Conservation (phyloP, 306 rosid genomes). For the Vigna mungo region DNA sequence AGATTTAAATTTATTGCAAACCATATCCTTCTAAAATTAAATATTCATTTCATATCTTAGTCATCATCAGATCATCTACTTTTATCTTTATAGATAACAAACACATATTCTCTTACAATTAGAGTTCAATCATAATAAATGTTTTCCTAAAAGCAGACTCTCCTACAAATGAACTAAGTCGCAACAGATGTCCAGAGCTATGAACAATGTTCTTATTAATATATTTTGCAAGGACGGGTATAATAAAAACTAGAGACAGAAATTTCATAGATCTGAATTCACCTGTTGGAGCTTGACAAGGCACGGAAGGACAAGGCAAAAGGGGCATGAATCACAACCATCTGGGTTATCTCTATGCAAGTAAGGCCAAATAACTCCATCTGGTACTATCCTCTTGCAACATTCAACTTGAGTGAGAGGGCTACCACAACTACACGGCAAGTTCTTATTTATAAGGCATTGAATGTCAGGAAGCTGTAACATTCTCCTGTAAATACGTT, state of each 20-base stretch:
- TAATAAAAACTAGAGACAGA: constrained; percentile 31
- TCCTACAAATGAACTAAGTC: constrained; percentile 24
- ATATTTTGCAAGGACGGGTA: constrained; percentile 32
- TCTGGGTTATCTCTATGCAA: constrained; percentile 85
- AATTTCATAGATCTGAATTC: constrained; percentile 40
- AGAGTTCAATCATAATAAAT: constrained; percentile 36
- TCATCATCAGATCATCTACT: background rate
- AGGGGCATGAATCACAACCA: constrained; percentile 97
- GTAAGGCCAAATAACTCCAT: constrained; percentile 89
- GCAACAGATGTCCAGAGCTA: constrained; percentile 16
- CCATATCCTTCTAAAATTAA: constrained; percentile 3
- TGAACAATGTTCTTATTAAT: constrained; percentile 22
- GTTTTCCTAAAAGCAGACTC: constrained; percentile 26
- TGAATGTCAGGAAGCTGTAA: constrained; percentile 89
- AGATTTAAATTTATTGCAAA: background rate
- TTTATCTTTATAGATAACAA: constrained; percentile 29
- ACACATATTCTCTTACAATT: background rate
- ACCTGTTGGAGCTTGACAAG: constrained; percentile 99
- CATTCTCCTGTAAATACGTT: constrained; percentile 83
- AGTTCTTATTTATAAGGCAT: constrained; percentile 87
- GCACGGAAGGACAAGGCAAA: constrained; percentile 93
- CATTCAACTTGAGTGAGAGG: constrained; percentile 94
- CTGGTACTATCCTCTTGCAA: constrained; percentile 82
- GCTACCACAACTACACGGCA: constrained; percentile 89
- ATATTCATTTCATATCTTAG: constrained; percentile 13